Percentiles rank a stretch among this genome's conserved stretches.
Conservation (phyloP, 164 flowering plant genomes). For the Saururus chinensis region DNA sequence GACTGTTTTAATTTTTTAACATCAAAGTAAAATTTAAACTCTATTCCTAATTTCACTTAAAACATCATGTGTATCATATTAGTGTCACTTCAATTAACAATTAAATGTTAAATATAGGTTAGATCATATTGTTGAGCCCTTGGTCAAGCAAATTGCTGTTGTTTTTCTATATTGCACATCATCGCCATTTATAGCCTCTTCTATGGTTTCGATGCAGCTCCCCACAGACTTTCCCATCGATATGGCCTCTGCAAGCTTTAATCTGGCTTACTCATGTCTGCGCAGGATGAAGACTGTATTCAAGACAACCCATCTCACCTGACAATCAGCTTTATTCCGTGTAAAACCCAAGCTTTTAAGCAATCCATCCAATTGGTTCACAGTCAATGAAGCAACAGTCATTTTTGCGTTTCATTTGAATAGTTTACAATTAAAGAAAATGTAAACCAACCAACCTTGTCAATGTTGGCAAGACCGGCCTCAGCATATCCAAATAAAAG, state of each 20-base stretch:
- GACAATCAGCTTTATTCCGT: constrained; percentile 88
- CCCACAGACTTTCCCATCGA: constrained; percentile 45
- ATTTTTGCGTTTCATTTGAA: not conserved
- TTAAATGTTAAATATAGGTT: too few relatives aligned
- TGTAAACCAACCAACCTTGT: constrained; percentile 42
- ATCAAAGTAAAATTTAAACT: too few relatives aligned
- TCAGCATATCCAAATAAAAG: too few relatives aligned
- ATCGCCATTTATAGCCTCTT: too few relatives aligned
- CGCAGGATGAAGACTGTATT: constrained; percentile 64
- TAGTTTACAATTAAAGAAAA: not conserved
- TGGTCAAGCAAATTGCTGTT: too few relatives aligned
- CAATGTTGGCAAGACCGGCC: constrained; percentile 77
- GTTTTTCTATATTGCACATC: too few relatives aligned
- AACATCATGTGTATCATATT: too few relatives aligned
- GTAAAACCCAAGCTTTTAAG: constrained; percentile 69
- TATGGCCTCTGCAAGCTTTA: constrained; percentile 75
- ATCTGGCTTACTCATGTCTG: constrained; percentile 55
- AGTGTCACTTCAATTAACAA: too few relatives aligned
- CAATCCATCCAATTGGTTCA: constrained; percentile 63
- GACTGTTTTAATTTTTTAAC: too few relatives aligned
- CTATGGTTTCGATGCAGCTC: too few relatives aligned
- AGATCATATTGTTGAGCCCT: too few relatives aligned
- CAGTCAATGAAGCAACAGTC: not conserved
- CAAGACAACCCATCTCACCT: constrained; percentile 89
- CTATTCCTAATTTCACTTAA: too few relatives aligned